phyloP scores from a whole-genome alignment of 1,284 basidiomycete genomes.

The Cryptococcus sp. region DNA sequence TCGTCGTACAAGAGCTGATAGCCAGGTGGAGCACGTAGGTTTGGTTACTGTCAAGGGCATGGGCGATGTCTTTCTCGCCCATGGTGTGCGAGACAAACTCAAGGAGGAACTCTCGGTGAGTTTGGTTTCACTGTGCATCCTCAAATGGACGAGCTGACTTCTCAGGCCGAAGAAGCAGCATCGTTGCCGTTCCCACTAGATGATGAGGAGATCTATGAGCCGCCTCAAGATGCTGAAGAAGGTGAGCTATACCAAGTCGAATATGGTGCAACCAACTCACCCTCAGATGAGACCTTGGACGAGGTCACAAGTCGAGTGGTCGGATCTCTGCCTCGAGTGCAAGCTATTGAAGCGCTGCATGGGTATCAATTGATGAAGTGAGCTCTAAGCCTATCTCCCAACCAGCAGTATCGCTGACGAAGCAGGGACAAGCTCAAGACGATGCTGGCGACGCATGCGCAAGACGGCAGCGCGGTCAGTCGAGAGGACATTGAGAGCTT shows the following conservation, averaged over 20 bases:
- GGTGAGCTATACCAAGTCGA: constrained; percentile 11
- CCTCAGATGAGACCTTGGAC: constrained; percentile 39
- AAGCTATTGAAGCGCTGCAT: constrained; percentile 45
- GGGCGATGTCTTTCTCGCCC: constrained; percentile 41
- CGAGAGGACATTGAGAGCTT: constrained; percentile 38
- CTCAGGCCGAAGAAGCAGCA: constrained; percentile 14
- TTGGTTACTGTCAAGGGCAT: constrained; percentile 12
- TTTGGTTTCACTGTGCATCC: background rate
- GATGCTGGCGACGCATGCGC: constrained; percentile 31
- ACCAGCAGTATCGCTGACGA: background rate
- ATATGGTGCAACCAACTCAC: background rate
- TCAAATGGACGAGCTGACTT: too few species aligned
- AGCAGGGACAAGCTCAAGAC: constrained; percentile 31
- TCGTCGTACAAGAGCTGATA: too few species aligned
- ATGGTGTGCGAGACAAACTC: constrained; percentile 31
- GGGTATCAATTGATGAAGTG: constrained; percentile 44
- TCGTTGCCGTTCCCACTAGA: constrained; percentile 39
- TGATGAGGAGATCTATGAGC: constrained; percentile 44
- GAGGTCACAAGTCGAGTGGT: constrained; percentile 37
- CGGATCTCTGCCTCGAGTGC: constrained; percentile 33
- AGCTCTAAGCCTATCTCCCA: constrained; percentile 2
- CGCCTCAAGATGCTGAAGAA: constrained; percentile 32
- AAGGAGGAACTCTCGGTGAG: constrained; percentile 26
- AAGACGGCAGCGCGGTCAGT: constrained; percentile 28
- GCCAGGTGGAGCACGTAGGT: background rate